Percentiles rank a stretch among this genome's conserved stretches.
Conservation (phyloP, 1,284 basidiomycete species). For the Cutaneotrichosporon curvatum region DNA sequence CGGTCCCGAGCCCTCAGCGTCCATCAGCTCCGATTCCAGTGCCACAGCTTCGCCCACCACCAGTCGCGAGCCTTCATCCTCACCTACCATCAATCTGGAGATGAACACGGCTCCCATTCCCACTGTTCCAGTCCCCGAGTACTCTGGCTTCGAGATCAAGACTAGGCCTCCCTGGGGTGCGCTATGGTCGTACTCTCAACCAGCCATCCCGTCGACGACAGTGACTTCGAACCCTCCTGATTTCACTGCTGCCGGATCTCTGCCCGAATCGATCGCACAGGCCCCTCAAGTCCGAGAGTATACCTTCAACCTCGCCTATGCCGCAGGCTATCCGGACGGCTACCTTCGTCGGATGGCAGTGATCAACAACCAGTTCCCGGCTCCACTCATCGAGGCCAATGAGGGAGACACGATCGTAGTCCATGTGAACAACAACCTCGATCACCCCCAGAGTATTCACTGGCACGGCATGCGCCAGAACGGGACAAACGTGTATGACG, state of each 20-base stretch:
- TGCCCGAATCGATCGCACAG: background rate
- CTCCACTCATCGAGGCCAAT: slow-evolving; percentile 30
- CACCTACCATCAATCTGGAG: too few relatives aligned
- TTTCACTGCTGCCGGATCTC: background rate
- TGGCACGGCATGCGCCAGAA: slow-evolving; percentile 34
- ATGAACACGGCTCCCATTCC: too few relatives aligned
- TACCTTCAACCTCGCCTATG: background rate
- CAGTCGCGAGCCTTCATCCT: too few relatives aligned
- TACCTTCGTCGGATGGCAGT: background rate
- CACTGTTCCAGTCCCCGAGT: too few relatives aligned
- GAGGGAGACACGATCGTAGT: slow-evolving; percentile 26
- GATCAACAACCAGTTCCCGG: slow-evolving; percentile 8
- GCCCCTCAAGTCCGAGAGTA: background rate
- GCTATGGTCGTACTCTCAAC: slow-evolving; percentile 3
- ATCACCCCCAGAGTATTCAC: slow-evolving; percentile 19
- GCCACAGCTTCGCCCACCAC: too few relatives aligned
- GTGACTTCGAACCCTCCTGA: background rate
- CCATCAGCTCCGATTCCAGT: too few relatives aligned
- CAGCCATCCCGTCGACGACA: background rate
- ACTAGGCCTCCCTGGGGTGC: background rate
- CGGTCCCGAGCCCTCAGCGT: too few relatives aligned
- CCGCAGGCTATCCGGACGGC: slow-evolving; percentile 1
- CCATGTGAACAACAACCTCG: slow-evolving; percentile 24
- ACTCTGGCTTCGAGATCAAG: too few relatives aligned
- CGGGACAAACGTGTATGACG: slow-evolving; percentile 25